A percentile compares a stretch with the other conserved stretches of the same genome.
Evolutionary conservation across 371 early-diverging fungal genomes (phyloP).

Genomic region (Basidiobolus meristosporus): DNA sequence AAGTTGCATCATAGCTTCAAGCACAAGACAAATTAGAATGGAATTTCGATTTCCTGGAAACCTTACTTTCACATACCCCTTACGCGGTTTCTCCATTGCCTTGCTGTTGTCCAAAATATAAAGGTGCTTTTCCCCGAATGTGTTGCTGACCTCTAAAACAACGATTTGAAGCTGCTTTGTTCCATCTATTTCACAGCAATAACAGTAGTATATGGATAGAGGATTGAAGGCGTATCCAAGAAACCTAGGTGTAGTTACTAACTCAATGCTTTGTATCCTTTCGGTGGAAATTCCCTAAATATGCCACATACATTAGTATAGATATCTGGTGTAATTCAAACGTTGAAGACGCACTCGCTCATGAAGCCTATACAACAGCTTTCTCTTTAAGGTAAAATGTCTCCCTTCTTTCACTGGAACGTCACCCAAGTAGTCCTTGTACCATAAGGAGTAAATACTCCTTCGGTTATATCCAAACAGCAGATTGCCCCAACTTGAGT

Average conservation of each 20-base stretch:
- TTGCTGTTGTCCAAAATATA: conserved; percentile 13
- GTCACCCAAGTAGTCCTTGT: not conserved
- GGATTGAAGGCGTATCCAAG: conserved; percentile 28
- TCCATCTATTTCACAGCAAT: not conserved
- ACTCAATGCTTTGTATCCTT: conserved; percentile 6
- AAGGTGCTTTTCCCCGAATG: conserved; percentile 28
- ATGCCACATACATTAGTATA: not conserved
- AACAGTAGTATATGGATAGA: conserved; percentile 21
- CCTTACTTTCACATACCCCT: conserved; percentile 8
- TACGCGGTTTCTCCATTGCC: not conserved
- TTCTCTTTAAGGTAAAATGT: conserved; percentile 3
- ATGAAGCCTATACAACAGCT: not conserved
- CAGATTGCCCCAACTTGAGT: not conserved
- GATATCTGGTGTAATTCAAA: not conserved
- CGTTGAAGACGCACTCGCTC: conserved; percentile 2
- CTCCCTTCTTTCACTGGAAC: not conserved
- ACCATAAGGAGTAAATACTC: not conserved
- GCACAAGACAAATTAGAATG: not conserved
- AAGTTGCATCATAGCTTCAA: conserved; percentile 8
- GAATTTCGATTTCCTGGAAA: not conserved
- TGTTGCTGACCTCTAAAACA: conserved; percentile 31
- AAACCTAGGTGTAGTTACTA: conserved; percentile 24
- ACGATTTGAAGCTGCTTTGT: conserved; percentile 4
- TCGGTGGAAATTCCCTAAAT: not conserved
- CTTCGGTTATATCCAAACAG: not conserved